Evolutionary conservation across 148 eudicot species (phyloP).

Genomic region (Cornus controversa): DNA sequence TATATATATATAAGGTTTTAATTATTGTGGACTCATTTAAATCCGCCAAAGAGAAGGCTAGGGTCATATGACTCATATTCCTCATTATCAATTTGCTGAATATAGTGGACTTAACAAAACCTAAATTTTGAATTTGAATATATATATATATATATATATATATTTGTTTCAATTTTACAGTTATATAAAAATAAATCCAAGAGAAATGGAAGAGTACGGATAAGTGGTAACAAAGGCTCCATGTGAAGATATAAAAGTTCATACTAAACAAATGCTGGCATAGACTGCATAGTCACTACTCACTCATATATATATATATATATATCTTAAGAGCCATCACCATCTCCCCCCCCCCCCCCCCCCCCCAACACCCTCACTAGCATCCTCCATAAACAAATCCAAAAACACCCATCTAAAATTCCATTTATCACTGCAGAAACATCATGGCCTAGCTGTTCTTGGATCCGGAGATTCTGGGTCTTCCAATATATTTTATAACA

Average conservation of each 20-base stretch:
- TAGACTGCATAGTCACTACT: constrained; percentile 10
- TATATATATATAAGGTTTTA: no score
- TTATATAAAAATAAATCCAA: no score
- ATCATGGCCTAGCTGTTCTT: constrained; percentile 81
- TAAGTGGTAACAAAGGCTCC: constrained; percentile 14
- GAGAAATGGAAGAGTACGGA: constrained; percentile 1
- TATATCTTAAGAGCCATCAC: neutral
- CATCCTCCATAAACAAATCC: constrained; percentile 30
- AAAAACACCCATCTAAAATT: constrained; percentile 34
- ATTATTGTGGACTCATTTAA: no score
- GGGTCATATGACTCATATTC: no score
- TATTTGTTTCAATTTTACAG: no score
- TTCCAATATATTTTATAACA: constrained; percentile 19
- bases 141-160: no score
- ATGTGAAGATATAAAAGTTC: constrained; percentile 21
- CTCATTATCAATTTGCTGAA: no score
- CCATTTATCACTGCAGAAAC: constrained; percentile 32
- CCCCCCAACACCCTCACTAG: neutral
- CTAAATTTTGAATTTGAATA: no score
- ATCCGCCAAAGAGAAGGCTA: no score
- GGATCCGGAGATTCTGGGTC: constrained; percentile 82
- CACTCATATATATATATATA: neutral
- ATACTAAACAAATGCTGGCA: constrained; percentile 3
- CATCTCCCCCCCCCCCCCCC: no score
- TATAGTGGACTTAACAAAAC: no score